Evolutionary conservation across 148 eudicot genomes (phyloP).

Genomic region (Rhododendron simsii): DNA sequence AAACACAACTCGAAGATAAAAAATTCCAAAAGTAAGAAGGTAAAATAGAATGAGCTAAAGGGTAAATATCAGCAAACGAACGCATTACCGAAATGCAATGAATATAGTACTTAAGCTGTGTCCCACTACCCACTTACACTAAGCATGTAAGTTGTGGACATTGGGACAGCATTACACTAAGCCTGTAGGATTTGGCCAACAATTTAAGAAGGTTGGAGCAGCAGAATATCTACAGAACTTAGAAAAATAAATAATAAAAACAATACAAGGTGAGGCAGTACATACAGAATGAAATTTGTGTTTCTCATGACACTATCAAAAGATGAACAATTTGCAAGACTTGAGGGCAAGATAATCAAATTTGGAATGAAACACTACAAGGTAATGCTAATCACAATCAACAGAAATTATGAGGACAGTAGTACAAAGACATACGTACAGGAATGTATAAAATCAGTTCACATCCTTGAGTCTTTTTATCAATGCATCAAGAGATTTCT

Average conservation of each 20-base stretch:
- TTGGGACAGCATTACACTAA: background rate
- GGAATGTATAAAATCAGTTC: constrained; percentile 41
- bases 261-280: constrained; percentile 25
- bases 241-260: constrained; percentile 36
- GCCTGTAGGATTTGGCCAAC: background rate
- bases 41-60: background rate
- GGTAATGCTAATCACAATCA: constrained; percentile 25
- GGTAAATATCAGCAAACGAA: background rate
- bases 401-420: constrained; percentile 19
- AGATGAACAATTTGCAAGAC: background rate
- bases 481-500: constrained; percentile 82
- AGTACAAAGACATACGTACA: constrained; percentile 31
- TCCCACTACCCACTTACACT: background rate
- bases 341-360: constrained; percentile 16
- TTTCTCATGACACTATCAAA: constrained; percentile 26
- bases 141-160: background rate
- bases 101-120: background rate
- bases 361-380: constrained; percentile 26
- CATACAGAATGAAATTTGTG: constrained; percentile 38
- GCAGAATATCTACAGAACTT: background rate
- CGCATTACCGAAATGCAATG: background rate
- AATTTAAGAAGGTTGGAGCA: background rate
- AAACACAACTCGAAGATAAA: background rate
- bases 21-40: background rate
- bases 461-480: constrained; percentile 90